Evolutionary conservation across 2,329 filamentous ascomycete species (phyloP).

Genomic region (Alternaria sp.): DNA sequence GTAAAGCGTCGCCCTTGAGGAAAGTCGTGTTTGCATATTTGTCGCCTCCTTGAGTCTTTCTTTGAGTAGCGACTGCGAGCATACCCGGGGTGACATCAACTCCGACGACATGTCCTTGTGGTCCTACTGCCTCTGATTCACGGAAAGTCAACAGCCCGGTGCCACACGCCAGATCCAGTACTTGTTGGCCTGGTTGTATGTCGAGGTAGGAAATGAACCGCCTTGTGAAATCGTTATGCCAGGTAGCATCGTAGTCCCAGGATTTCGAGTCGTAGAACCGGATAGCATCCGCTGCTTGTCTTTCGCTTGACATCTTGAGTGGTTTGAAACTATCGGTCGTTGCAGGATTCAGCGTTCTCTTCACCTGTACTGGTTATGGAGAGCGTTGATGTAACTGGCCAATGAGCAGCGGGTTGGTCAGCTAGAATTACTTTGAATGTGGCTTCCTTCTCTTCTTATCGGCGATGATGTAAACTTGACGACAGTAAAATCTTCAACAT

Average conservation of each 20-base stretch:
- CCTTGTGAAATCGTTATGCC: constrained; percentile 53
- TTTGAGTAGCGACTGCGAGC: constrained; percentile 50
- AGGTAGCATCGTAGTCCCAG: constrained; percentile 53
- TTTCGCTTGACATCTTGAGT: constrained; percentile 25
- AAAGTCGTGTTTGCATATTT: constrained; percentile 48
- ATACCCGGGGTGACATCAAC: constrained; percentile 55
- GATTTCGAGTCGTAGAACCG: constrained; percentile 50
- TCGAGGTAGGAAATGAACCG: constrained; percentile 49
- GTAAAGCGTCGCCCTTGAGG: constrained; percentile 50
- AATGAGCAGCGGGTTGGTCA: constrained; percentile 9
- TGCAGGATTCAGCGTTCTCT: background rate
- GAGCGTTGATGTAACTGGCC: constrained; percentile 1
- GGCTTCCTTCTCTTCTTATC: constrained; percentile 7
- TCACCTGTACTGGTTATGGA: background rate
- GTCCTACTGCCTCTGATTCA: constrained; percentile 51
- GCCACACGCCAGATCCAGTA: constrained; percentile 59
- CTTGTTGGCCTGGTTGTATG: constrained; percentile 49
- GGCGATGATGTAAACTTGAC: background rate
- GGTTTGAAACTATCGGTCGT: background rate
- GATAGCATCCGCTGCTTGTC: constrained; percentile 43
- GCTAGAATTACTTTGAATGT: constrained; percentile 14
- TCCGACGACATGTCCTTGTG: constrained; percentile 51
- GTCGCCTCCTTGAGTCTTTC: constrained; percentile 36
- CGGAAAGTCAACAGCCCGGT: constrained; percentile 56
- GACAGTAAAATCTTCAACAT: background rate